A percentile compares a stretch with the other conserved stretches of the same genome.
These are phyloP conservation scores for Pseudohyphozyma bogoriensis DNA, from an alignment of 768 basidiomycete species.

Conservation along the genomic window DNA sequence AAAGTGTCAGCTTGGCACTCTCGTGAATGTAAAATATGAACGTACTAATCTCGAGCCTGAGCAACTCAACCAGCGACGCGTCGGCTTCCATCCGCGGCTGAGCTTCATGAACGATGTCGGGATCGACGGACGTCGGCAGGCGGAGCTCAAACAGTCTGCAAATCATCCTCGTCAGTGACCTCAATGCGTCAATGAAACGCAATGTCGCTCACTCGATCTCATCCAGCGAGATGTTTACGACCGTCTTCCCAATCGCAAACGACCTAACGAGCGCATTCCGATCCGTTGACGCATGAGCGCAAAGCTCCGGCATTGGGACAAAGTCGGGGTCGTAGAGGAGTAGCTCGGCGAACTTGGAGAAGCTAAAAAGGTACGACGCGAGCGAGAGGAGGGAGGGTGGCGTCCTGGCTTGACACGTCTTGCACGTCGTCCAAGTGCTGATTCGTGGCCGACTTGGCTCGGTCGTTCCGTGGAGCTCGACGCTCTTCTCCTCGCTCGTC, in stretches of 20 bases:
- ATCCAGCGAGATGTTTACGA: neutral
- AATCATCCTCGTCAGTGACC: neutral
- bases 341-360: slow-evolving; percentile 22
- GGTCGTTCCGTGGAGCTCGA: neutral
- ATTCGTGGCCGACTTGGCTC: neutral
- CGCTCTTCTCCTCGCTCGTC: neutral
- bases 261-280: slow-evolving; percentile 9
- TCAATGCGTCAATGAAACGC: neutral
- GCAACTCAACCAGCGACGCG: neutral
- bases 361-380: slow-evolving; percentile 1
- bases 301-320: slow-evolving; percentile 11
- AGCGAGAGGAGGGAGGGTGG: neutral
- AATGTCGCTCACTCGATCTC: slow-evolving; percentile 5
- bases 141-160: slow-evolving; percentile 20
- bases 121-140: slow-evolving; percentile 24
- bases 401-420: slow-evolving; percentile 1
- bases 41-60: slow-evolving; percentile 11
- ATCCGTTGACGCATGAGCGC: slow-evolving; percentile 14
- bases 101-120: slow-evolving; percentile 3
- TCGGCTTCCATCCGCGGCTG: neutral
- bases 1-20: too few relatives aligned
- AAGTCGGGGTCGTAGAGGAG: slow-evolving; percentile 21
- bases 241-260: neutral
- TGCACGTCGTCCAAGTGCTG: slow-evolving; percentile 5
- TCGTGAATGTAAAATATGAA: neutral